Evolutionary conservation across 192 early-diverging fungal species (phyloP), one percentile per base, ranked within the genome.

Genomic region (Umbelopsis ramanniana): DNA sequence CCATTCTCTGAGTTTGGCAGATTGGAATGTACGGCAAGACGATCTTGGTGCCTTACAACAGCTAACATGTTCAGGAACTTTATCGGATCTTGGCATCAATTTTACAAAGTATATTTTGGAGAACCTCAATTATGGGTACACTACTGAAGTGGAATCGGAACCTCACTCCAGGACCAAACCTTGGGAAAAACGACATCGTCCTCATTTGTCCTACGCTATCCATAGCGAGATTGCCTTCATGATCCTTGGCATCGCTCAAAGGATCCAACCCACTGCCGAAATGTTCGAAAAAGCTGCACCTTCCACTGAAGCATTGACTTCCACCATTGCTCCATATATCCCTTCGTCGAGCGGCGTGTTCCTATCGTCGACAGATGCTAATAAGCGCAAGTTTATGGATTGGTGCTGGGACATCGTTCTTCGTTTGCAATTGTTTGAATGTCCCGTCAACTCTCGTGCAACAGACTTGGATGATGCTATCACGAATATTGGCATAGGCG

Each of bases 381-480:
- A 66, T 4, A 75, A 70, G n/a, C 76, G 72, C 24, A 70, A 76
- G 6, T 81, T 76, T 47, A 74, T 85, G 74, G 76, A 80, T 17
- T 85, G 84, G 84, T 80, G 76, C 46, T 82, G 81, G 81, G 26
- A 23, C n/a, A 75, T 81, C 43, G 55, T 79, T 6, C 76, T 68
- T 4, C 67, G 74, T 33, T 63, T 85, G 1, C 45, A 74, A 19
- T 66, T 82, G 3, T 75, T 77, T 26, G 68, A 82, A 23, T 52
- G 80, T 6, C 75, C 75, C 3, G 40, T 78, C 11, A 50, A 55
- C 6, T 46, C 37, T 17, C 53, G 72, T 26, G 71, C 68, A 38
- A 33, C 24, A 11, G 68, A 73, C 2, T 52, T 70, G 17, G 76
- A 78, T 33, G 57, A 73, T 29, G 76, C 75, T 47, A 73, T 82